Percentiles rank a stretch among this genome's conserved stretches.
These are phyloP conservation scores for Botrytis pseudocinerea DNA, from an alignment of 2,329 filamentous ascomycete species.

Conservation along the genomic window DNA sequence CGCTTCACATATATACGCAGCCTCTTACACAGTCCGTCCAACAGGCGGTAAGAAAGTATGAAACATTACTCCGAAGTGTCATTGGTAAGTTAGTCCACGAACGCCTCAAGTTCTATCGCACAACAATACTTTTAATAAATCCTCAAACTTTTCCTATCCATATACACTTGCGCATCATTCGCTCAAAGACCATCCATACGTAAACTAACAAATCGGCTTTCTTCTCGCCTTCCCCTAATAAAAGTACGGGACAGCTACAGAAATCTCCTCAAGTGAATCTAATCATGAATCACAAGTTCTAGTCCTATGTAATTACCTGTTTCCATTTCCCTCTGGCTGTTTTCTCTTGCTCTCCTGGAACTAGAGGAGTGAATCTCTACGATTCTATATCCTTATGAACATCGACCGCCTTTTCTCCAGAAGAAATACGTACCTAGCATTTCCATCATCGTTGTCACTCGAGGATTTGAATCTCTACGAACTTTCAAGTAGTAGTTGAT, in stretches of 20 bases:
- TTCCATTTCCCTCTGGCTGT: too few species aligned
- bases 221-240: fast-evolving
- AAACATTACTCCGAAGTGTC: background rate
- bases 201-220: background rate
- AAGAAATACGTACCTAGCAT: fast-evolving
- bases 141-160: background rate
- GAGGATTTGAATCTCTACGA: too few species aligned
- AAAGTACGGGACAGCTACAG: too few species aligned
- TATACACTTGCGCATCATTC: background rate
- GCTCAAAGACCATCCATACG: background rate
- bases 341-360: too few species aligned
- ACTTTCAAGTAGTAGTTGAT: too few species aligned
- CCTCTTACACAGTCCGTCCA: too few species aligned
- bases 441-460: too few species aligned
- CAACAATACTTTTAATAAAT: background rate
- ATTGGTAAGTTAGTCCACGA: background rate
- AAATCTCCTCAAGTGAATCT: background rate
- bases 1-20: too few species aligned
- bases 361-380: background rate
- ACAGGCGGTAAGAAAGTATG: too few species aligned
- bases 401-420: too few species aligned
- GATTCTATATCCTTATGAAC: background rate
- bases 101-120: background rate
- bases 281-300: too few species aligned
- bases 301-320: too few species aligned